Percentiles rank a stretch among this genome's conserved stretches.
Conservation (phyloP, 2,329 filamentous ascomycete species). For the Colletotrichum abscissum region DNA sequence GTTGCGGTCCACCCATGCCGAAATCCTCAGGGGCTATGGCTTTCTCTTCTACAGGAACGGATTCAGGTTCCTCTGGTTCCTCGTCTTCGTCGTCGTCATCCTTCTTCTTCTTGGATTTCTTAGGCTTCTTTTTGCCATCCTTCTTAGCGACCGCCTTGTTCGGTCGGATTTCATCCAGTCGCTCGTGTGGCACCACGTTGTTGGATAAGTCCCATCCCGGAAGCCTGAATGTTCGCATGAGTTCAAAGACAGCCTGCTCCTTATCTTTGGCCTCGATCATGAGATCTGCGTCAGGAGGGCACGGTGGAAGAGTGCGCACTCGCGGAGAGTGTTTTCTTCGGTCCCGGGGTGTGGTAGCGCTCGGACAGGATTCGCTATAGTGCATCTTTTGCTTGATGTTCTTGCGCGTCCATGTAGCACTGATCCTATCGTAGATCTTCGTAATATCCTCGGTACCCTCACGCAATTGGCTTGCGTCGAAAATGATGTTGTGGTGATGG, state of each 20-base stretch:
- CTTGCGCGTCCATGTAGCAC: constrained; percentile 86
- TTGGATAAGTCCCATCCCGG: constrained; percentile 82
- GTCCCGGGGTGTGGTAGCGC: constrained; percentile 82
- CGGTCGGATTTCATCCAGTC: constrained; percentile 78
- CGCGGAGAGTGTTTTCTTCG: constrained; percentile 87
- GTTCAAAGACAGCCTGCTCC: constrained; percentile 93
- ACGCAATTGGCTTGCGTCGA: constrained; percentile 77
- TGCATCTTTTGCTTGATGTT: constrained; percentile 95
- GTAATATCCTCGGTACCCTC: constrained; percentile 90
- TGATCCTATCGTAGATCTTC: constrained; percentile 78
- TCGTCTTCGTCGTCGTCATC: constrained; percentile 52
- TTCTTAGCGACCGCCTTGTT: constrained; percentile 49
- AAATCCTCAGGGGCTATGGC: constrained; percentile 74
- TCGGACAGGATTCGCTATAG: constrained; percentile 83
- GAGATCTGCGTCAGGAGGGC: constrained; percentile 86
- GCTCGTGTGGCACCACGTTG: constrained; percentile 80
- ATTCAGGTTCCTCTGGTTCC: constrained; percentile 53
- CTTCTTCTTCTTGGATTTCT: constrained; percentile 53
- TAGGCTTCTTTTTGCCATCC: constrained; percentile 37
- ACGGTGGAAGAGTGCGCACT: constrained; percentile 84
- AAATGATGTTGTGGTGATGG: constrained; percentile 96
- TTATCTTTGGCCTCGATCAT: constrained; percentile 99
- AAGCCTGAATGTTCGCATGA: constrained; percentile 89
- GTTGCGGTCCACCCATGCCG: constrained; percentile 86
- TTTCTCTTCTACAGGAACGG: constrained; percentile 50